Base-by-base conservation (phyloP, 768 basidiomycete species). In the Tulasnella sp. region DNA sequence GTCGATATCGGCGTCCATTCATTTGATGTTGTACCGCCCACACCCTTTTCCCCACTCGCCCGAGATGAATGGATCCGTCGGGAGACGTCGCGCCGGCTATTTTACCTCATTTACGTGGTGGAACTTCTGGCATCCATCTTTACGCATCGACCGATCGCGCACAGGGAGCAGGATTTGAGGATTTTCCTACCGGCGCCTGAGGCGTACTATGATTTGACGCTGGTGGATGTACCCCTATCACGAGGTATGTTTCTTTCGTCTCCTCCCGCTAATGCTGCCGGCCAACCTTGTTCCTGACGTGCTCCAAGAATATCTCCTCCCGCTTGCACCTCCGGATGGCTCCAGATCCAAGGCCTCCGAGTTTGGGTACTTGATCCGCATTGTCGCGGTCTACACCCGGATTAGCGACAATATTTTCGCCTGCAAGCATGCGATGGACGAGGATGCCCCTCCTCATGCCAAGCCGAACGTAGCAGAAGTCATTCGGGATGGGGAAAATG, bases 141-240 rank as follows among this genome's bases (percentile, higher is more conserved):
- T 76, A 83, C 81, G 37, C 76, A 75, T 19, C 83, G 37, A 75
- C 78, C 77, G 67, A 75, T 75, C n/a, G 37, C 42, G 14, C 76
- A 70, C 71, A 67, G 67, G 34, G 78, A 79, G 69, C 36, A 36
- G n/a, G 77, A 75, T 67, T 29, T 77, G 14, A 19, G 85, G 42
- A 86, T 93, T 58, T 88, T 90, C 70, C 84, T 94, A 42, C 93
- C 93, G n/a, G 88, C 89, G 9, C 92, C 93, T 80, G 93, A 94
- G 82, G 89, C 91, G 11, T 90, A 88, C 81, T 94, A 93, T 80
- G 92, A 94, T 82, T 83, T 94, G 75, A 45, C 70, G 19, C 29
- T 68, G n/a, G 11, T 19, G 22, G 42, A 64, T 25, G 64, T 39
- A 39, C 45, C 40, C 34, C 36, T 67, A 31, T 52, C 76, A 31